phyloP scores from a whole-genome alignment of 257 asterid species.

The Capsicum rhomboideum region DNA sequence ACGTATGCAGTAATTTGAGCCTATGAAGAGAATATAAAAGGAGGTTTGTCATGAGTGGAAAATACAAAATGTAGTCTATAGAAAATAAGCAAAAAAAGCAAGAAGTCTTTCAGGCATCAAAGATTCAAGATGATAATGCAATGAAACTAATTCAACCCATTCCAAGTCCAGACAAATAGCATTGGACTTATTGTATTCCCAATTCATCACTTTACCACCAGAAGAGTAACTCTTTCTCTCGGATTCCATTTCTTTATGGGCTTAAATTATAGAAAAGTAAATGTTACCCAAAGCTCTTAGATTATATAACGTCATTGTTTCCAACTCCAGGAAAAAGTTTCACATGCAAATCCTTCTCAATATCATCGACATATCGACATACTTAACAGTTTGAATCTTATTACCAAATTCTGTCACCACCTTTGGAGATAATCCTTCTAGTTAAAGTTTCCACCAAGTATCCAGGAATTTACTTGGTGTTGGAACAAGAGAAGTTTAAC shows the following conservation, averaged over 20 bases:
- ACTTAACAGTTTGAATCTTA: background rate
- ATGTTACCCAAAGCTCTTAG: background rate
- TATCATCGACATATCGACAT: background rate
- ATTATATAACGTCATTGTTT: background rate
- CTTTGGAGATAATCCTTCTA: background rate
- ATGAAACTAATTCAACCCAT: background rate
- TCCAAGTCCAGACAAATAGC: background rate
- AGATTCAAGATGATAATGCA: background rate
- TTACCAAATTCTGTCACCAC: background rate
- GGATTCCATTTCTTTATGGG: background rate
- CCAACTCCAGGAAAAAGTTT: background rate
- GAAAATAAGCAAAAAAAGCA: background rate
- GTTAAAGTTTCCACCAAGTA: background rate
- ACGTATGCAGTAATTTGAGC: slow-evolving; percentile 89
- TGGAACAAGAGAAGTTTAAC: background rate
- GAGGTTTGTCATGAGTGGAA: background rate
- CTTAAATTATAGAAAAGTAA: background rate
- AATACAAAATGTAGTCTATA: background rate
- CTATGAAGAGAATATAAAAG: slow-evolving; percentile 20
- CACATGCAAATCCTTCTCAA: background rate
- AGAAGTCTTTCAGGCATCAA: background rate
- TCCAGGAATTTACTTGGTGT: background rate
- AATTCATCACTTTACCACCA: background rate
- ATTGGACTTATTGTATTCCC: background rate
- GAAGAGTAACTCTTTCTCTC: background rate